Percentiles rank a stretch among this genome's conserved stretches.
phyloP scores from a whole-genome alignment of 2,329 filamentous ascomycete genomes.

The Botrytis byssoidea region DNA sequence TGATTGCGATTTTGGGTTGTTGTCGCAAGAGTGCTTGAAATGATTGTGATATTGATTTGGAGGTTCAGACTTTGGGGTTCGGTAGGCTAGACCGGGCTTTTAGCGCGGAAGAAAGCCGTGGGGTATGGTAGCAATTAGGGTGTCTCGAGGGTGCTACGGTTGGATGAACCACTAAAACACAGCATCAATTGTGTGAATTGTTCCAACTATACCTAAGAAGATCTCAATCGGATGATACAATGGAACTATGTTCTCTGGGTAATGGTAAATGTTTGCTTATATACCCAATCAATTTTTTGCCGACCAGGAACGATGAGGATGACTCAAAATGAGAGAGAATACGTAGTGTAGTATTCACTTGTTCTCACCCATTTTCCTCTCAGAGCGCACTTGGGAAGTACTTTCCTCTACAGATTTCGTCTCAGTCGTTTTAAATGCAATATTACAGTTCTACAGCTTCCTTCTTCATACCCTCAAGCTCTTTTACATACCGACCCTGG shows the following conservation, averaged over 20 bases:
- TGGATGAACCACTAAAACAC: not conserved
- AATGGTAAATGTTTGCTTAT: not conserved
- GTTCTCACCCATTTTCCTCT: not conserved
- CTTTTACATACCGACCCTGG: constrained; percentile 5
- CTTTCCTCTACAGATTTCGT: not conserved
- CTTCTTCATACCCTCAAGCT: constrained; percentile 20
- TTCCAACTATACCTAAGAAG: no score
- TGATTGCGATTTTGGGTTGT: constrained; percentile 18
- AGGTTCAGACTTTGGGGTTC: not conserved
- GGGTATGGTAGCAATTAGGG: not conserved
- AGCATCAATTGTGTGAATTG: not conserved
- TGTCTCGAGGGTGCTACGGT: not conserved
- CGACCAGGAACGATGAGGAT: not conserved
- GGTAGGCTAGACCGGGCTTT: not conserved
- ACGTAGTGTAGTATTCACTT: not conserved
- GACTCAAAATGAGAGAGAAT: no score
- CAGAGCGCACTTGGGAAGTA: not conserved
- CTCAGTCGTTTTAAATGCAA: not conserved
- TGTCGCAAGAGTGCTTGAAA: constrained; percentile 1
- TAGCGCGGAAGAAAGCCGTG: constrained; percentile 2
- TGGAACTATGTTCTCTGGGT: not conserved
- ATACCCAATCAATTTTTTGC: no score
- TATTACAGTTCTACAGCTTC: constrained; percentile 3
- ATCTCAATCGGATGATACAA: not conserved
- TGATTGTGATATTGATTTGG: not conserved